Evolutionary conservation across 2,329 filamentous ascomycete genomes (phyloP), one percentile per base, ranked within the genome.

Genomic region (Fusarium miscanthi): DNA sequence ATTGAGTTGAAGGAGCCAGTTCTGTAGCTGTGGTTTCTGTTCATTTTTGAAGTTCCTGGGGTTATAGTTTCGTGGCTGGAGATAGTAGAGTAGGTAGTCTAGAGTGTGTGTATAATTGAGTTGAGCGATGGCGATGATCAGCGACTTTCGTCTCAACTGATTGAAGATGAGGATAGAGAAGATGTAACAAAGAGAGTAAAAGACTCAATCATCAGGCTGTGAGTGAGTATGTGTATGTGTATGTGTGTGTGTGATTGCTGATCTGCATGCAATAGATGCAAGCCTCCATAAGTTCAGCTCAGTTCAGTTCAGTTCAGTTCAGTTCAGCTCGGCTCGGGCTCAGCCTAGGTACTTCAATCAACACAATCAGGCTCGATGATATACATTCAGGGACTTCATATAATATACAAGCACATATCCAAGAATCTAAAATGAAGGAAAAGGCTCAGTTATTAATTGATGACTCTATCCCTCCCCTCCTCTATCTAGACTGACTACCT

Each of bases 1-100:
- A 79, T 70, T 8, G 76, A 76, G 66, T 65, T 69, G 31, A 66
- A 46, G 25, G 72, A 70, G 25, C 63, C 56, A 12, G 45, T 38
- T 49, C 66, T 52, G 45, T 68, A 72, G 53, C 41, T 62, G 21
- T 76, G 70, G 38, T 68, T 72, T 70, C 66, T 69, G 30, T 52
- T 70, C 75, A 77, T 77, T 46, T 38, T 66, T 33, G 40, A 25
- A 33, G 51, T 35, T 52, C 25, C 40, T 23, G 35, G 3, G 21
- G 37, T 21, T 21, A 35, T 46, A 11, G n/a, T 38, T 67, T 54
- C 37, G 48, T 35, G 57, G 46, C 30, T 60, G 35, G 11, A 1
- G 35, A 30, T 52, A 33, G 30, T 48, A 35, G 21, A 19, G 19
- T 60, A 23, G n/a, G n/a, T n/a, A n/a, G n/a, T n/a, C n/a, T n/a